Base-by-base conservation (phyloP, 2,329 filamentous ascomycete genomes). In the Sordariomycetes sp. region DNA sequence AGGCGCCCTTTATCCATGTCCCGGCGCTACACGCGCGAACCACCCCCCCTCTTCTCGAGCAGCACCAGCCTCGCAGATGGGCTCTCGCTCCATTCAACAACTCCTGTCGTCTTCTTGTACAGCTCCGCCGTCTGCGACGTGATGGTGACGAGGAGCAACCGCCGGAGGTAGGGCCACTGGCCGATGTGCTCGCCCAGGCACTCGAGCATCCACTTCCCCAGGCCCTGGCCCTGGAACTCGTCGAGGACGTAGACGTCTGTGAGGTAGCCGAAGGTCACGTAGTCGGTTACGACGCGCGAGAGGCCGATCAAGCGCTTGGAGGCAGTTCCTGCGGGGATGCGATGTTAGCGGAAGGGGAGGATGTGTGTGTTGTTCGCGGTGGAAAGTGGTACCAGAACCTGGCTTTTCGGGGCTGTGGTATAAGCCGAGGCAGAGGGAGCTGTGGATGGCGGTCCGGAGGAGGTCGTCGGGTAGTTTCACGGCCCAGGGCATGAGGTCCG, bases 211-310 rank as follows among this genome's bases (percentile, higher is more conserved):
- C 84, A 89, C 51, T 72, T 77, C 2, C 81, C 86, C 1, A 89
- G 72, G 0, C 86, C 85, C 10, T 74, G 71, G 4, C 79, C 76
- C 64, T 85, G 83, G 63, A 82, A 79, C 45, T 77, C 74, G 0
- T 78, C 72, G 2, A 81, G 66, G 24, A 89, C 72, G 66, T 85
- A 89, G 22, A 88, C 81, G 64, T 89, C 86, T 28, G 85, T 85
- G 57, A 75, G 69, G 59, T 87, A 90, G 36, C 79, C 83, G 62
- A 88, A 81, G 0, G 85, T 86, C 53, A 82, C 76, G 63, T 80
- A 78, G 68, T 90, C 87, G 10, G 86, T 90, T 55, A 89, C 72
- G n/a, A 87, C 67, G 36, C 86, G 70, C 53, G 70, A 68, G 57
- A 75, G 68, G 58, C 73, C 73, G 56, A 72, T 68, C 64, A 75